Conservation (phyloP, 2,329 filamentous ascomycete genomes). For the Beauveria varroae region DNA sequence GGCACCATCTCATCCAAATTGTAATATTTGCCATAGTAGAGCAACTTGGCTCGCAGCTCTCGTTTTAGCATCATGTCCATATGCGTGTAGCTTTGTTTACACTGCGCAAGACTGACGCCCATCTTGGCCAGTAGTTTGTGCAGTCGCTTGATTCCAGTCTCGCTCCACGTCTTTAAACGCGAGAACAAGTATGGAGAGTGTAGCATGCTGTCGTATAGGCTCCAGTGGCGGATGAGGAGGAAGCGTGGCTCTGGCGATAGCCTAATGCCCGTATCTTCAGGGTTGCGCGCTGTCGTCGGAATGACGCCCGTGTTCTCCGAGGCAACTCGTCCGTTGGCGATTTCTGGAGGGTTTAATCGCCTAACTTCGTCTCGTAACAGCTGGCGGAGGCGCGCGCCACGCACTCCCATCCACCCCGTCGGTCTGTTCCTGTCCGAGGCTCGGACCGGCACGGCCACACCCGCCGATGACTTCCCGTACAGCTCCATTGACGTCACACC, state of each 20-base stretch:
- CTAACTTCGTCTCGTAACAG: constrained; percentile 89
- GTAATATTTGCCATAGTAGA: constrained; percentile 89
- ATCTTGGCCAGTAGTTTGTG: constrained; percentile 97
- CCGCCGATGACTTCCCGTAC: constrained; percentile 77
- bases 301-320: constrained; percentile 73
- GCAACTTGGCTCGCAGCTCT: constrained; percentile 71
- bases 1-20: constrained; percentile 92
- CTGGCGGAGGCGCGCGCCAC: constrained; percentile 76
- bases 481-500: constrained; percentile 91
- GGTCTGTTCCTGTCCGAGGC: constrained; percentile 47
- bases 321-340: constrained; percentile 52
- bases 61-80: constrained; percentile 98
- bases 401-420: constrained; percentile 72
- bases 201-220: constrained; percentile 95
- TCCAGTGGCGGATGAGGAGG: constrained; percentile 91
- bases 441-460: constrained; percentile 56
- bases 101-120: constrained; percentile 90
- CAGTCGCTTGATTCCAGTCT: constrained; percentile 76
- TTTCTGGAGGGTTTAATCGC: constrained; percentile 75
- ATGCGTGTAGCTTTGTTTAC: constrained; percentile 91
- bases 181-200: constrained; percentile 94
- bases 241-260: constrained; percentile 92
- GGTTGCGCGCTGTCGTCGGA: constrained; percentile 77
- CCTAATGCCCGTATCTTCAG: constrained; percentile 86
- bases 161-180: constrained; percentile 88